Percentiles rank a stretch among this genome's conserved stretches.
Conservation (phyloP, 805 yeast species). For the Sugiyamaella marilandica region DNA sequence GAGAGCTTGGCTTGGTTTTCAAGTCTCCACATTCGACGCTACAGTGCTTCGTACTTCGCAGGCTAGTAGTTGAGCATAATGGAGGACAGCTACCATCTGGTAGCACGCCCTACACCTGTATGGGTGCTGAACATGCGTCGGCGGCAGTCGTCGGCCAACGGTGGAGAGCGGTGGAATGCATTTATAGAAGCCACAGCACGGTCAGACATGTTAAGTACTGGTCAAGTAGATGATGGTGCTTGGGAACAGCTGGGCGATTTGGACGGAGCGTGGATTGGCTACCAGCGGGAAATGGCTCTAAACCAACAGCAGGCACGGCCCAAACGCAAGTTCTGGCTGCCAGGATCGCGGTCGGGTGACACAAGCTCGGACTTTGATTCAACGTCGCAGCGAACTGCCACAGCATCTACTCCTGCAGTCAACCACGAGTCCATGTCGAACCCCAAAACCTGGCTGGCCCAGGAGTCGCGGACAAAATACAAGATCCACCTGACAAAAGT, state of each 20-base stretch:
- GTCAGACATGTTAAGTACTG: constrained; percentile 6
- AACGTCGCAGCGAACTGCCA: background rate
- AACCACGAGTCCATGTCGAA: background rate
- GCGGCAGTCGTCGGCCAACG: background rate
- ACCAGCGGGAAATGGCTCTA: constrained; percentile 1
- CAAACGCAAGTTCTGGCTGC: constrained; percentile 1
- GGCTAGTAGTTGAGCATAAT: too few species aligned
- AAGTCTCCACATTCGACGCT: too few species aligned
- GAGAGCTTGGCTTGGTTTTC: too few species aligned
- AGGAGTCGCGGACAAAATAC: constrained; percentile 35
- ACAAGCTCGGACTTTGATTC: background rate
- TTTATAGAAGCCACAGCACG: constrained; percentile 17
- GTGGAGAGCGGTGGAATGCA: constrained; percentile 16
- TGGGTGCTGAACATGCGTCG: constrained; percentile 8
- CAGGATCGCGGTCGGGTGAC: background rate
- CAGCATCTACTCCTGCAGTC: background rate
- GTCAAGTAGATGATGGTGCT: constrained; percentile 17
- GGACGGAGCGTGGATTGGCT: constrained; percentile 19
- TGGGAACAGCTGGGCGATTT: constrained; percentile 19
- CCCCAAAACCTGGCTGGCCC: constrained; percentile 3
- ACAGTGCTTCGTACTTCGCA: too few species aligned
- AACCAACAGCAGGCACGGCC: background rate
- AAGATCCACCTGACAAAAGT: constrained; percentile 30
- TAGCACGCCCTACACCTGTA: constrained; percentile 17
- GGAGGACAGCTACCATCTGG: constrained; percentile 9